Base-by-base conservation (phyloP, 805 yeast genomes). In the Candida yuanshanica region DNA sequence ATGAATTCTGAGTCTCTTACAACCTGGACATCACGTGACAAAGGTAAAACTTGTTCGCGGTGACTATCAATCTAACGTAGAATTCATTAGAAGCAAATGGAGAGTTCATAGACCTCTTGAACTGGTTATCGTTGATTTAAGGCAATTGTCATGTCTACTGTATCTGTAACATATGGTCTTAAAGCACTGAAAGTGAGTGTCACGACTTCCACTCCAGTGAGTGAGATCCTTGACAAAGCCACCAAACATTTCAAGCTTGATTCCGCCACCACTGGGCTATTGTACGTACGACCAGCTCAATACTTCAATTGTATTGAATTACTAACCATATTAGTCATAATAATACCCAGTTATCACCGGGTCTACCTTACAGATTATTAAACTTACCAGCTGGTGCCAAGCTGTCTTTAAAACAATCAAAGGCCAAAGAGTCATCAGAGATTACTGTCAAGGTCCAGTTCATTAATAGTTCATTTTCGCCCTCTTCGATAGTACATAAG, bases 321-420 rank as follows among this genome's bases (percentile, higher is more conserved):
- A 11, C 22, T 35, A 23, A 32, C 20, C 36, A 8, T 8, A 17
- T 14, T 26, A 50, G 54, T 21, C 67, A 69, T 41, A 63, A 65
- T 5, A 59, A 53, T 25, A 54, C 52, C 1, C 49, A 51, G 7
- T 39, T 73, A 17, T 64, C 70, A 5, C 46, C 63, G 13, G 62
- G 68, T 26, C 43, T 72, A 25, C 77, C 79, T 1, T 53, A 68
- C 45, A 59, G 77, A 43, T 50, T 72, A 14, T 49, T 68, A 13
- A 66, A 68, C 38, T 46, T 74, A 16, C 72, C 77, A 2, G 55
- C 63, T 6, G 78, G 78, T 11, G 68, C 65, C 14, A 73, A 69
- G 35, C 41, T 74, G 26, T 55, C 56, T 7, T 46, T 72, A 33
- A 46, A 49, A 26, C 37, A 39, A 12, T 35, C 48, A 1, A 32